phyloP scores from a whole-genome alignment of 1,284 basidiomycete genomes.

The Ustilago cynodontis region DNA sequence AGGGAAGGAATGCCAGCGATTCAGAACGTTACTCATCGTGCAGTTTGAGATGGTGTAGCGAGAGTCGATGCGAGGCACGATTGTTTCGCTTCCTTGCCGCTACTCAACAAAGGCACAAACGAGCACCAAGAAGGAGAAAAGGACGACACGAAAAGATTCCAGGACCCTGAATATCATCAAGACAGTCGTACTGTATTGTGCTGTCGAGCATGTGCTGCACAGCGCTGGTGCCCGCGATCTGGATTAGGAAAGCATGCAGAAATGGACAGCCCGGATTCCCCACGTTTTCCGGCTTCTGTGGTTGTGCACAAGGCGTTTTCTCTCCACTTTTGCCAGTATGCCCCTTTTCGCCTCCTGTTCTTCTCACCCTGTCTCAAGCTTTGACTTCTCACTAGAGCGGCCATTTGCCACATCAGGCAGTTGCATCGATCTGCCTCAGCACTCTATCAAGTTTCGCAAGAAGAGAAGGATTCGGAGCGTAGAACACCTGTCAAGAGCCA shows the following conservation, averaged over 20 bases:
- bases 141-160: neutral
- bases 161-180: conserved; percentile 9
- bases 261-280: conserved; percentile 35
- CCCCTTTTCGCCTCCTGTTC: neutral
- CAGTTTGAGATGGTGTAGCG: conserved; percentile 17
- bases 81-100: neutral
- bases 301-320: neutral
- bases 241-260: conserved; percentile 52
- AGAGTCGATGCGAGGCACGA: conserved; percentile 16
- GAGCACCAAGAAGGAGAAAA: neutral
- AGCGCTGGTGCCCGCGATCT: conserved; percentile 23
- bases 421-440: too few relatives aligned
- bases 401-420: too few relatives aligned
- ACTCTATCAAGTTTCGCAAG: too few relatives aligned
- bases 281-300: conserved; percentile 29
- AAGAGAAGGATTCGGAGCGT: too few relatives aligned
- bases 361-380: neutral
- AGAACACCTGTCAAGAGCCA: too few relatives aligned
- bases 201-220: neutral
- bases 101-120: neutral
- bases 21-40: conserved; percentile 18
- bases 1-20: conserved; percentile 3
- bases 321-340: neutral
- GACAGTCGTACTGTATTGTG: neutral
- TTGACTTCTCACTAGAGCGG: neutral